Evolutionary conservation across 352 stramenopile genomes (phyloP).

Genomic region (Bremia lactucae): DNA sequence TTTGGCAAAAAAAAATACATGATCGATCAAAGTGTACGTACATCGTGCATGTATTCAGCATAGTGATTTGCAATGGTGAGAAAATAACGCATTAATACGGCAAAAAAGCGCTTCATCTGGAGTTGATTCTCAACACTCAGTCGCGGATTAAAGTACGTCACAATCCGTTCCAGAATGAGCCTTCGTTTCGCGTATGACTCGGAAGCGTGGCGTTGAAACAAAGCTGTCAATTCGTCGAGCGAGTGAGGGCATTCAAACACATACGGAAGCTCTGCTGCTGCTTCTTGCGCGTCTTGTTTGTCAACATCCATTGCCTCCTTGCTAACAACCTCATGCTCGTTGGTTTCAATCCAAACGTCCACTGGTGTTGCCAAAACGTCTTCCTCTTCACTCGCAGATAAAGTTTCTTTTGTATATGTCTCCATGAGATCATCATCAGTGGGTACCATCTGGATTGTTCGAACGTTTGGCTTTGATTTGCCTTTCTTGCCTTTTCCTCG

Average conservation of each 20-base stretch:
- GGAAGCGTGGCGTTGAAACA: slow-evolving; percentile 86
- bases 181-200: slow-evolving; percentile 58
- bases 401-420: slow-evolving; percentile 62
- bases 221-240: slow-evolving; percentile 77
- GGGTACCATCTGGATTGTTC: slow-evolving; percentile 63
- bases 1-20: neutral
- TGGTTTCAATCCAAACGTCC: slow-evolving; percentile 40
- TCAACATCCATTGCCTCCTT: slow-evolving; percentile 80
- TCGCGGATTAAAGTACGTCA: slow-evolving; percentile 89
- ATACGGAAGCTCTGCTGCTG: slow-evolving; percentile 86
- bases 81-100: slow-evolving; percentile 90
- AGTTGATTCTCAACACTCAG: slow-evolving; percentile 90
- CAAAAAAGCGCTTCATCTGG: slow-evolving; percentile 95
- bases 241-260: slow-evolving; percentile 91
- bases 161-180: slow-evolving; percentile 88
- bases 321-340: slow-evolving; percentile 27
- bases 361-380: slow-evolving; percentile 66
- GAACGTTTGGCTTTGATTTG: slow-evolving; percentile 35
- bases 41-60: slow-evolving; percentile 47
- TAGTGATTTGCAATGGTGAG: slow-evolving; percentile 83
- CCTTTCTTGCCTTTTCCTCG: slow-evolving; percentile 42
- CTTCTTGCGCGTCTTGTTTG: slow-evolving; percentile 47
- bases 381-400: slow-evolving; percentile 32
- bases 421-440: slow-evolving; percentile 88
- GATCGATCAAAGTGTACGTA: neutral